phyloP scores from a whole-genome alignment of 371 early-diverging fungal species.

The Quaeritorhiza haematococci region DNA sequence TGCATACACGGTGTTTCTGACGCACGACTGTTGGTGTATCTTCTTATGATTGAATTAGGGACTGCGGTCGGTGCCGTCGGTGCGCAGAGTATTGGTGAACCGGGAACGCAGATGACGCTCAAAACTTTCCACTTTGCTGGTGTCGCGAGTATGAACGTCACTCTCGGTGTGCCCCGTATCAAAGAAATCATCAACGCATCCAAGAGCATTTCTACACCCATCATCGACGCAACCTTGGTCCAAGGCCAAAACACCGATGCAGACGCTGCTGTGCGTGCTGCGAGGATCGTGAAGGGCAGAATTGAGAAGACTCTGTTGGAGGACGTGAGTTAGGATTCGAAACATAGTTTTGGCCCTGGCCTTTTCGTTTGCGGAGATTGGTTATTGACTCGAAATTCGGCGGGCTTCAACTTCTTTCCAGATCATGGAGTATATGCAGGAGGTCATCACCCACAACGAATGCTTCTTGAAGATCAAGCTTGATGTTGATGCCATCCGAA shows the following conservation, averaged over 20 bases:
- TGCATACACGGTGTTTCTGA: neutral
- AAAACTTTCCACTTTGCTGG: constrained; percentile 99
- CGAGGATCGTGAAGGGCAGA: constrained; percentile 92
- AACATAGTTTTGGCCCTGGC: neutral
- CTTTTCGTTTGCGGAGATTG: neutral
- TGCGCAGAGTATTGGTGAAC: constrained; percentile 98
- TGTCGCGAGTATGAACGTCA: constrained; percentile 98
- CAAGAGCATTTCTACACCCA: constrained; percentile 92
- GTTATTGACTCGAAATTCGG: constrained; percentile 5
- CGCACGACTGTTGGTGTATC: neutral
- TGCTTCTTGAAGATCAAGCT: constrained; percentile 75
- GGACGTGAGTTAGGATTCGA: constrained; percentile 43
- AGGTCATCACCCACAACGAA: constrained; percentile 72
- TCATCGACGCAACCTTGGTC: constrained; percentile 80
- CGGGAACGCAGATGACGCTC: constrained; percentile 99
- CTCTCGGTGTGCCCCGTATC: constrained; percentile 98
- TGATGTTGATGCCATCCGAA: constrained; percentile 72
- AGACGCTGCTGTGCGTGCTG: constrained; percentile 55
- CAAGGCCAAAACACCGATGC: constrained; percentile 2
- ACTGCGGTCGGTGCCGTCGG: constrained; percentile 96
- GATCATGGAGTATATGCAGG: constrained; percentile 86
- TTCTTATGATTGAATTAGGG: constrained; percentile 14
- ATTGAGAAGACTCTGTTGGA: constrained; percentile 85
- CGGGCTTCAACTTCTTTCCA: constrained; percentile 6
- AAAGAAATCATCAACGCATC: constrained; percentile 71